A percentile compares a stretch with the other conserved stretches of the same genome.
These are phyloP conservation scores for Zopfia rhizophila DNA, from an alignment of 2,329 filamentous ascomycete species.

Conservation along the genomic window DNA sequence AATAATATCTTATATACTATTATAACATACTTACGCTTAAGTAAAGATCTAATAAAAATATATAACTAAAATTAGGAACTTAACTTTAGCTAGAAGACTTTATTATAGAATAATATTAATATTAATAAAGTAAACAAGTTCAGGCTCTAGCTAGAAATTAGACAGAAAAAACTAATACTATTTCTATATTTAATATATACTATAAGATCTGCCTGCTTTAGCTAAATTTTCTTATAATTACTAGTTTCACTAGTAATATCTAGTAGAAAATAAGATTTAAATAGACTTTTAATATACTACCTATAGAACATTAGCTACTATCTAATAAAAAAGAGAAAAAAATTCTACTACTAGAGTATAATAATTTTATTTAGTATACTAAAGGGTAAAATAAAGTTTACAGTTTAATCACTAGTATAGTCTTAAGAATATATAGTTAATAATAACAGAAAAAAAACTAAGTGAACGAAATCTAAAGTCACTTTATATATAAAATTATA, in stretches of 20 bases:
- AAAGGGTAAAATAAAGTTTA: not conserved
- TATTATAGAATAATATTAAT: too few relatives aligned
- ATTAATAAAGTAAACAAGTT: too few relatives aligned
- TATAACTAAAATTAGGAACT: too few relatives aligned
- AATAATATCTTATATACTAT: too few relatives aligned
- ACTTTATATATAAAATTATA: constrained; percentile 4
- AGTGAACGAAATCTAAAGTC: constrained; percentile 1
- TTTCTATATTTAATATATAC: too few relatives aligned
- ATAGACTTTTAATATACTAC: constrained; percentile 3
- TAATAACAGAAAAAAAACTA: constrained; percentile 2
- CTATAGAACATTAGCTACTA: not conserved
- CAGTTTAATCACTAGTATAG: constrained; percentile 7
- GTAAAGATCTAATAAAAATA: too few relatives aligned
- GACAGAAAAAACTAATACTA: too few relatives aligned
- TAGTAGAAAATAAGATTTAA: constrained; percentile 1
- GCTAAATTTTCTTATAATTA: not conserved
- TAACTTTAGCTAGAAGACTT: too few relatives aligned
- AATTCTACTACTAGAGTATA: constrained; percentile 1
- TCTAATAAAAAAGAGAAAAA: not conserved
- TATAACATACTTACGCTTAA: too few relatives aligned
- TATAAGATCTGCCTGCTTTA: too few relatives aligned
- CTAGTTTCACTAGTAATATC: constrained; percentile 4
- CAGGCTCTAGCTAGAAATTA: too few relatives aligned
- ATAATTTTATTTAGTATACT: constrained; percentile 1
- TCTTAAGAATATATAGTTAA: constrained; percentile 1